A percentile compares a stretch with the other conserved stretches of the same genome.
Conservation (phyloP, 176 grass and related monocot genomes). For the Triticum monococcum region DNA sequence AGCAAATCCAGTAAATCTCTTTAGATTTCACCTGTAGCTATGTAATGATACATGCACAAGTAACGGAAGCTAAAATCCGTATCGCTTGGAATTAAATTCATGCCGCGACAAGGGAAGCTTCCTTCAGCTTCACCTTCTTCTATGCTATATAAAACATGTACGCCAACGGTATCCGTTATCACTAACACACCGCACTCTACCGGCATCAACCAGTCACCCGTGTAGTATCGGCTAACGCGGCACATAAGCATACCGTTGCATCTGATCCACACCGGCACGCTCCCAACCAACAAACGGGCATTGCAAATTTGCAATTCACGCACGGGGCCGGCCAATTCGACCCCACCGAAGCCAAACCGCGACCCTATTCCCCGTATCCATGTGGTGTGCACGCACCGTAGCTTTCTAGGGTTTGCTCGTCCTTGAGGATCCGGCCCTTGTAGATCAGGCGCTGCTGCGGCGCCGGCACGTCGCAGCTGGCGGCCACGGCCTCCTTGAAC, state of each 20-base stretch:
- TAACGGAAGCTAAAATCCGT: background rate
- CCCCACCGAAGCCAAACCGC: background rate
- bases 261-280: background rate
- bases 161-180: background rate
- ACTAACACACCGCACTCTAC: background rate
- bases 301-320: constrained; percentile 30
- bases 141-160: background rate
- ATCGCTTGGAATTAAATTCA: background rate
- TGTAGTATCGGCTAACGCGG: background rate
- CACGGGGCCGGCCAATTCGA: background rate
- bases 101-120: constrained; percentile 9
- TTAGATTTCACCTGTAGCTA: background rate
- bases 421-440: constrained; percentile 90
- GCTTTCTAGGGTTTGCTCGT: constrained; percentile 91
- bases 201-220: background rate
- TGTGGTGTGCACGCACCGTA: constrained; percentile 56
- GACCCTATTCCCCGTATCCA: background rate
- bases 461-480: constrained; percentile 74
- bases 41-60: background rate
- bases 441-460: constrained; percentile 98
- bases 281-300: background rate
- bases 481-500: constrained; percentile 70
- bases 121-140: background rate
- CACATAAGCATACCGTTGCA: background rate
- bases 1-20: background rate